A percentile compares a stretch with the other conserved stretches of the same genome.
These are phyloP conservation scores for Coniosporium apollinis DNA, from an alignment of 495 filamentous ascomycete species.

Conservation along the genomic window DNA sequence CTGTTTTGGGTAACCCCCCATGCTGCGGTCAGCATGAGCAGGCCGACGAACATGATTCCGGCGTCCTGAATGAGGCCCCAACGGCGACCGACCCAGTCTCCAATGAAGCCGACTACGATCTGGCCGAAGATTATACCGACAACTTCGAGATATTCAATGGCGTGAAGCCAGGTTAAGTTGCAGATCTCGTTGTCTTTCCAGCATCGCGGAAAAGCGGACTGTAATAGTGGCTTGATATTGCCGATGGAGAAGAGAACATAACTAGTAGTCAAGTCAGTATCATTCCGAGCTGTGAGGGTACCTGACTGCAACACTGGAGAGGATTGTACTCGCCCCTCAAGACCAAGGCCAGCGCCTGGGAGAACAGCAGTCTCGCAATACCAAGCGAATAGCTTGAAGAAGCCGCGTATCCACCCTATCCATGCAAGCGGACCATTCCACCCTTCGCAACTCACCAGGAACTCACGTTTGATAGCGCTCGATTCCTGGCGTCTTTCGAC, in stretches of 20 bases:
- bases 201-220: conserved; percentile 49
- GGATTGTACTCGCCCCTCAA: conserved; percentile 48
- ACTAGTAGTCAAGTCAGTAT: conserved; percentile 15
- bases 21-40: conserved; percentile 70
- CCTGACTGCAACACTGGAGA: not conserved
- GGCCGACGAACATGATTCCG: conserved; percentile 77
- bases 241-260: conserved; percentile 93
- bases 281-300: not conserved
- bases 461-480: conserved; percentile 51
- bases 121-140: conserved; percentile 80
- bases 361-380: conserved; percentile 79
- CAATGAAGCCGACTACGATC: conserved; percentile 18
- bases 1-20: conserved; percentile 74
- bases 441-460: conserved; percentile 40
- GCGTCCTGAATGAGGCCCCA: conserved; percentile 90
- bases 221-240: conserved; percentile 63
- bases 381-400: too few species aligned
- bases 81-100: conserved; percentile 51
- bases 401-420: too few species aligned
- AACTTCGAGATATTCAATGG: conserved; percentile 74
- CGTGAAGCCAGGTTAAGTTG: conserved; percentile 53
- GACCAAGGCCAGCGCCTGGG: conserved; percentile 70
- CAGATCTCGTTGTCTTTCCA: conserved; percentile 52
- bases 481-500: conserved; percentile 49
- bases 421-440: conserved; percentile 45